Percentiles rank a stretch among this genome's conserved stretches.
phyloP scores from a whole-genome alignment of 495 filamentous ascomycete species.

The Aspergillus panamensis region DNA sequence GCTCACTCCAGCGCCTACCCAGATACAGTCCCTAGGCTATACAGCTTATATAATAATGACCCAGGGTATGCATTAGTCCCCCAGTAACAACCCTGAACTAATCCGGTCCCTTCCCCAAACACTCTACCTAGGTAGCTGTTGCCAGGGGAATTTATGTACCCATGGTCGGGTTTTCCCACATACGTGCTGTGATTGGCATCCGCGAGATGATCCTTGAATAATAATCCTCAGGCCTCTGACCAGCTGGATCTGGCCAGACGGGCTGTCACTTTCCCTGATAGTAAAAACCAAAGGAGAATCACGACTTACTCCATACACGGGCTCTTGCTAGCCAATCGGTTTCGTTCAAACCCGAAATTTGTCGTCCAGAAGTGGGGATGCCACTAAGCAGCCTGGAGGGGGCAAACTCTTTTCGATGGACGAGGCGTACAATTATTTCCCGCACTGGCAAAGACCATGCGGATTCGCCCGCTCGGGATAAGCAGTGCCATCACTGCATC shows the following conservation, averaged over 20 bases:
- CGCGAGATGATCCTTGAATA: background rate
- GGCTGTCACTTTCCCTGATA: too few species aligned
- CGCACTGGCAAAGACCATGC: background rate
- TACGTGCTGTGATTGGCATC: background rate
- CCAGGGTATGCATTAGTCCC: background rate
- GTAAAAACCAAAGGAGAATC: too few species aligned
- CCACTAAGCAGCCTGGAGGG: background rate
- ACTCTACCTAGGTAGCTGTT: background rate
- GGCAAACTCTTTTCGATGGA: background rate
- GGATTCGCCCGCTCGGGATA: background rate
- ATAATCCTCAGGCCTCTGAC: too few species aligned
- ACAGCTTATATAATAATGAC: slow-evolving; percentile 6
- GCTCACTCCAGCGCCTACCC: background rate
- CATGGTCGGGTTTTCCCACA: background rate
- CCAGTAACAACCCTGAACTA: background rate
- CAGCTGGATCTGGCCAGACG: background rate
- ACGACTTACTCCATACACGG: too few species aligned
- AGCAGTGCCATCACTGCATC: background rate
- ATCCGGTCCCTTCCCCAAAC: background rate
- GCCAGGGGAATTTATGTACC: background rate
- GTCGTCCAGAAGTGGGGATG: slow-evolving; percentile 4
- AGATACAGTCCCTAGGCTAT: slow-evolving; percentile 1
- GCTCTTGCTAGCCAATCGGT: background rate
- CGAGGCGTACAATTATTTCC: background rate
- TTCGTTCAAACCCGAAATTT: background rate